phyloP scores from a whole-genome alignment of 495 filamentous ascomycete species.

The Jackrogersella multiformis region DNA sequence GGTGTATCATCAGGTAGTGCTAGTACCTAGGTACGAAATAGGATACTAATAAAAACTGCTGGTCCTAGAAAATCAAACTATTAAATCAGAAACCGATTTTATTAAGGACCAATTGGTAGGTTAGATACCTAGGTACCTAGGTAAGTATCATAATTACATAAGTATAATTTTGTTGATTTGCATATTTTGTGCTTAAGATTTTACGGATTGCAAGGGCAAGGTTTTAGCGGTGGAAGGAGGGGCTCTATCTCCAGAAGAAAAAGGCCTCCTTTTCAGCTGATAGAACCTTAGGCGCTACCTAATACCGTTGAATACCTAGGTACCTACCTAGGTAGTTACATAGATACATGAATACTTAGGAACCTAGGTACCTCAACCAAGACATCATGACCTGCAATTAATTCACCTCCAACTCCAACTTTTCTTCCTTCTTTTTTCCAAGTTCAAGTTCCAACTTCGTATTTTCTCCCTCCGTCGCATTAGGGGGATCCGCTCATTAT shows the following conservation, averaged over 20 bases:
- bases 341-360: not conserved
- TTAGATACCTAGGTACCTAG: too few species aligned
- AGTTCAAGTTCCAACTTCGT: conserved; percentile 34
- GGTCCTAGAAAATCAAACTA: too few species aligned
- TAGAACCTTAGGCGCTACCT: not conserved
- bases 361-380: not conserved
- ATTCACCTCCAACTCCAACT: not conserved
- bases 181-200: not conserved
- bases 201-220: conserved; percentile 2
- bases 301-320: not conserved
- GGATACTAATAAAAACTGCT: too few species aligned
- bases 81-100: too few species aligned
- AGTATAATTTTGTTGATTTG: too few species aligned
- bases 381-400: conserved; percentile 14
- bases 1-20: too few species aligned
- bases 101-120: too few species aligned
- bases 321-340: not conserved
- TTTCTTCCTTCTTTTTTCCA: conserved; percentile 19
- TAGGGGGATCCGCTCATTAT: conserved; percentile 34
- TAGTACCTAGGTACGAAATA: too few species aligned
- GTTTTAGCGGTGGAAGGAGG: conserved; percentile 10
- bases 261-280: not conserved
- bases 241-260: not conserved
- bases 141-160: not conserved
- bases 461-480: conserved; percentile 1